Evolutionary conservation across 768 basidiomycete genomes (phyloP).

Genomic region (Tylopilus intermedius): DNA sequence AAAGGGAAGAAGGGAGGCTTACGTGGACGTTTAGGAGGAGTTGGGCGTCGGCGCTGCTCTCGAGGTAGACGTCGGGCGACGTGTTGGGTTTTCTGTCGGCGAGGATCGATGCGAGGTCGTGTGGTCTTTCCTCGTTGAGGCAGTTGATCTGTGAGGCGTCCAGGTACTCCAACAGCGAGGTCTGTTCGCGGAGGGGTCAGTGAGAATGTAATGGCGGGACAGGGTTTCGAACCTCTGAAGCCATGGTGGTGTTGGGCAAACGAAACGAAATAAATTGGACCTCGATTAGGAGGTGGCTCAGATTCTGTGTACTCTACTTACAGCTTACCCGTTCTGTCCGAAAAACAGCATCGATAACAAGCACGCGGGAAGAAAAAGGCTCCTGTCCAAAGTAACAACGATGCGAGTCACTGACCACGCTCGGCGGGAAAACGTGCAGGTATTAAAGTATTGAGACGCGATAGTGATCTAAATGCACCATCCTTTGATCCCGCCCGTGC

Average conservation of each 20-base stretch:
- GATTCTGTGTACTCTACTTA: not conserved
- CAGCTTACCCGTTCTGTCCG: not conserved
- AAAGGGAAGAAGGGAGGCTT: conserved; percentile 14
- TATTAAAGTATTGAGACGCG: conserved; percentile 13
- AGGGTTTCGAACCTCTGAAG: conserved; percentile 25
- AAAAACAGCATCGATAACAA: conserved; percentile 17
- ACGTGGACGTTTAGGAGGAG: conserved; percentile 65
- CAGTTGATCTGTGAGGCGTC: conserved; percentile 61
- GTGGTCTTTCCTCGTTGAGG: conserved; percentile 56
- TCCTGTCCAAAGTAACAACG: conserved; percentile 6
- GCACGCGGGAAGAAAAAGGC: not conserved
- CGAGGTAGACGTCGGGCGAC: conserved; percentile 40
- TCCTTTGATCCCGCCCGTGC: conserved; percentile 6
- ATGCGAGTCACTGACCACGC: conserved; percentile 4
- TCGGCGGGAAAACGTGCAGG: conserved; percentile 4
- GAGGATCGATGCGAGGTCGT: conserved; percentile 52
- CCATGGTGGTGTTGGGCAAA: conserved; percentile 13
- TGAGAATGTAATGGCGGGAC: not conserved
- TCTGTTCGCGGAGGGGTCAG: conserved; percentile 29
- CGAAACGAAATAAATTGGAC: not conserved
- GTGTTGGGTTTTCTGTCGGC: conserved; percentile 41
- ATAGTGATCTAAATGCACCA: conserved; percentile 8
- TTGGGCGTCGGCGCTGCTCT: conserved; percentile 72
- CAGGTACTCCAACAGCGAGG: conserved; percentile 53
- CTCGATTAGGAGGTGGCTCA: conserved; percentile 13